Conservation (phyloP, 2,329 filamentous ascomycete species). For the Claviceps maximensis region DNA sequence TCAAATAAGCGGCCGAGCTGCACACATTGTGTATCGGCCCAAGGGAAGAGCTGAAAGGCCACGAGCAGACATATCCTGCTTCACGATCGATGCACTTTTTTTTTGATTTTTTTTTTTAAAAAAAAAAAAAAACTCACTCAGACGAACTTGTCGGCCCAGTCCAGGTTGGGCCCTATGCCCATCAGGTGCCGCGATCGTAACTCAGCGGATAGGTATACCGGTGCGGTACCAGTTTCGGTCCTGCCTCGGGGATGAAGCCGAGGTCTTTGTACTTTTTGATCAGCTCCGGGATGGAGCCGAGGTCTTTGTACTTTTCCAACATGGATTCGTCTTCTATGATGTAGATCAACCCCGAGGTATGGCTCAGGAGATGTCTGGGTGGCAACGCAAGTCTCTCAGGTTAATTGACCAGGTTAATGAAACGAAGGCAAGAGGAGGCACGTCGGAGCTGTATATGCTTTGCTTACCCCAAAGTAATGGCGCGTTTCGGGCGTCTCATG, state of each 20-base stretch:
- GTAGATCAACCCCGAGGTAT: background rate
- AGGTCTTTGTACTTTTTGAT: background rate
- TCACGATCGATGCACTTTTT: background rate
- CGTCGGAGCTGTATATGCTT: too few relatives aligned
- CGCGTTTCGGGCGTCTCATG: background rate
- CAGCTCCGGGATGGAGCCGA: background rate
- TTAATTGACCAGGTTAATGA: too few relatives aligned
- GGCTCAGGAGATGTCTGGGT: background rate
- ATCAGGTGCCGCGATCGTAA: background rate
- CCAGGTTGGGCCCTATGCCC: background rate
- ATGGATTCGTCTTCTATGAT: background rate
- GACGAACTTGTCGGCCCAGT: background rate
- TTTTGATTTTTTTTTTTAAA: background rate
- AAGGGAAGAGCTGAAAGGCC: background rate
- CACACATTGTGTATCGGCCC: background rate
- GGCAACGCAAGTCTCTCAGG: background rate
- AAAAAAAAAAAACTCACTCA: background rate
- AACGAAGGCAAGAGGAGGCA: too few relatives aligned
- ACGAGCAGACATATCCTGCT: background rate
- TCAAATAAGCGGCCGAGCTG: background rate
- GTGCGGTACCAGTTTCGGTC: background rate
- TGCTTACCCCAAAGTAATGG: background rate
- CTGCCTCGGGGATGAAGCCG: background rate
- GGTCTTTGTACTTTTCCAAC: background rate
- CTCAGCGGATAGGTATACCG: background rate